Base-by-base conservation (phyloP, 768 basidiomycete species). In the Termitomyces eurrhizus region DNA sequence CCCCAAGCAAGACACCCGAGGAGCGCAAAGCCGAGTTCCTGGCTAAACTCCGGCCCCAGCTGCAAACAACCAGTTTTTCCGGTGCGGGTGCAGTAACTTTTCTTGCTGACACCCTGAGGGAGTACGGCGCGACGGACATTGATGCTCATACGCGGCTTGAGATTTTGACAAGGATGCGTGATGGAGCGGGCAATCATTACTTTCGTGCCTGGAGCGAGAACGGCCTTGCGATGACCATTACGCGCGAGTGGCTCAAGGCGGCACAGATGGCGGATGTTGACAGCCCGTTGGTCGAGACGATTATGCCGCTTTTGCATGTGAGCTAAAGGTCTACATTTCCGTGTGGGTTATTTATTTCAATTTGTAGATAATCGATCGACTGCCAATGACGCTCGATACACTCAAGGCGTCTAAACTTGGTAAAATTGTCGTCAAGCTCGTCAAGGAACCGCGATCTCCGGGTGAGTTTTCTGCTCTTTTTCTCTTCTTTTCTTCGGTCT, bases 221-320 rank as follows among this genome's bases (percentile, higher is more conserved):
- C 69, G n/a, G 69, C 48, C 71, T 73, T 42, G 92, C 90, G 18
- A 86, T 93, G 77, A 89, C 90, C 61, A 80, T 93, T 39, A 84
- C 89, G 46, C 82, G 89, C 52, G 89, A 90, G 65, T 94, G 92
- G 92, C 74, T 94, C 61, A 90, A 87, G 74, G 79, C 87, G 1
- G 89, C 83, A 26, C 82, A 84, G 59, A 78, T 80, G 33, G 82
- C 79, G 51, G 84, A 83, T 62, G 76, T 70, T 58, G 85, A 87
- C 59, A 76, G 69, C 58, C 74, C 80, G 62, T 70, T 87, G 60
- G 80, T 83, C 55, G 88, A 92, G 70, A 92, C 90, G 6, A 84
- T 88, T 59, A 94, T 93, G 92, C 92, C 92, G 36, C 77, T 93
- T 66, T 77, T 94, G 54, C 90, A 93, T 75, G 92, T 93, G 75